Conservation (phyloP, 1,139 yeast species). For the Taiozyma onychis region DNA sequence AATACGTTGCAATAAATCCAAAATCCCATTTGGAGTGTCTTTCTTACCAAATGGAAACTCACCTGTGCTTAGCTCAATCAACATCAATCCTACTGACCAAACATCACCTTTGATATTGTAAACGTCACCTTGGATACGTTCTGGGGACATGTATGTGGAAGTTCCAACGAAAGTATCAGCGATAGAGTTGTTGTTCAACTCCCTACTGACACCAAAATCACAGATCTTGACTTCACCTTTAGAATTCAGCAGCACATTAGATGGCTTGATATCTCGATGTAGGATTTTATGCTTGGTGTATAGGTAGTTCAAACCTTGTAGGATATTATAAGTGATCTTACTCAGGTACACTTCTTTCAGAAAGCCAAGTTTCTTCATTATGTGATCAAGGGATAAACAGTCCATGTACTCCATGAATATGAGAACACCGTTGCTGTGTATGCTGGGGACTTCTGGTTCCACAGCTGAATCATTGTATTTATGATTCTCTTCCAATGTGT, state of each 20-base stretch:
- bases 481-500: slow-evolving; percentile 2
- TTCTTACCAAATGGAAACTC: slow-evolving; percentile 53
- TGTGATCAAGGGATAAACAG: slow-evolving; percentile 86
- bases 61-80: slow-evolving; percentile 85
- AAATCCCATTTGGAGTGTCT: slow-evolving; percentile 78
- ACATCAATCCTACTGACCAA: slow-evolving; percentile 91
- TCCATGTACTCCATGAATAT: slow-evolving; percentile 96
- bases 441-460: slow-evolving; percentile 9
- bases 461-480: slow-evolving; percentile 2
- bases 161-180: slow-evolving; percentile 98
- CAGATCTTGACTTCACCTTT: slow-evolving; percentile 79
- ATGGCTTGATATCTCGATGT: slow-evolving; percentile 91
- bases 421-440: slow-evolving; percentile 33
- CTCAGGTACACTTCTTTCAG: slow-evolving; percentile 67
- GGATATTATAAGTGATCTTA: slow-evolving; percentile 69
- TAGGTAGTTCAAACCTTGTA: slow-evolving; percentile 76
- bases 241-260: slow-evolving; percentile 76
- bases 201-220: slow-evolving; percentile 93
- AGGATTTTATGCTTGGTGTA: slow-evolving; percentile 80
- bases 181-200: slow-evolving; percentile 73
- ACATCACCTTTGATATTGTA: slow-evolving; percentile 93
- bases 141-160: slow-evolving; percentile 97
- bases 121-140: slow-evolving; percentile 88
- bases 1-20: slow-evolving; percentile 84
- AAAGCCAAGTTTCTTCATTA: slow-evolving; percentile 47